Base-by-base conservation (phyloP, 805 yeast species). In the Nakazawaea laoshanensis region DNA sequence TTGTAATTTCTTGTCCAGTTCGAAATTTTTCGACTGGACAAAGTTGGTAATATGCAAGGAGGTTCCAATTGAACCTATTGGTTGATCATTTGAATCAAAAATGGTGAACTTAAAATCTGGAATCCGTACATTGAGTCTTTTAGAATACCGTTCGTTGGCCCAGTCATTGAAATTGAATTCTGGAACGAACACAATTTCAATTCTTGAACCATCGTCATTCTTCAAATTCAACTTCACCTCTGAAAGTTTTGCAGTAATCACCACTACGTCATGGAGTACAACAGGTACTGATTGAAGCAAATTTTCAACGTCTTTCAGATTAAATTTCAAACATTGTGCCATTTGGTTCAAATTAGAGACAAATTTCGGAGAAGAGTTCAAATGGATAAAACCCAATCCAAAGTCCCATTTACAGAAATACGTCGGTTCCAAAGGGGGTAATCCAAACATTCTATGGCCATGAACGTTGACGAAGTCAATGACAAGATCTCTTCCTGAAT, bases 321-420 rank as follows among this genome's bases (percentile, higher is more conserved):
- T 78, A 46, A 77, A 74, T 0, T 55, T 74, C 33, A 85, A 59
- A 12, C 73, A 72, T 8, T 51, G 31, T 8, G 70, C 41, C 0
- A 77, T 57, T 3, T 61, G 44, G 0, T 44, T 41, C 9, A 81
- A 46, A 1, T 68, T 65, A 23, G 59, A 57, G 7, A 76, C 16
- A 37, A 74, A 65, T 4, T 45, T 37, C 0, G 76, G 60, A 7
- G 65, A 56, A 1, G 83, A 70, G 36, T 74, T 66, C 9, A 84
- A 53, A 1, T 44, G 36, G 4, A 87, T 56, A 5, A 10, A 12
- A 7, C 88, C 94, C 1, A 80, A 49, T 18, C 69, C 72, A 43
- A 92, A 74, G 38, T 81, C 88, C 98, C 98, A 92, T 39, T 83
- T 78, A 47, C 96, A 87, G 42, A 72, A 75, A 49, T 84, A 92